Conservation (phyloP, 202 grass and related monocot genomes). For the Miscanthus sacchariflorus region DNA sequence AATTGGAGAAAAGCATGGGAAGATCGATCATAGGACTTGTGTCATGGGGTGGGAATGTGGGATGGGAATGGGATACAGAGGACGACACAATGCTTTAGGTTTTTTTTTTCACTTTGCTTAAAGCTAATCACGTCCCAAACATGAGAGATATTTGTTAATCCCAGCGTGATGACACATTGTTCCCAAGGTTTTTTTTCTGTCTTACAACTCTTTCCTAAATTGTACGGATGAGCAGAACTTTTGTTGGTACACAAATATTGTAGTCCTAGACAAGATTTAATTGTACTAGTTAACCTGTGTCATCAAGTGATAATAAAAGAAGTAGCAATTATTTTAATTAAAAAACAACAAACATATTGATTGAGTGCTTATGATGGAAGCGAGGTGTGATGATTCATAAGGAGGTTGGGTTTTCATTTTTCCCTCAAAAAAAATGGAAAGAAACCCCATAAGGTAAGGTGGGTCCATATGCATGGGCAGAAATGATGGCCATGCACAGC, state of each 20-base stretch:
- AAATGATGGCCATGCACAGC: slow-evolving; percentile 57
- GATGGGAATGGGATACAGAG: neutral
- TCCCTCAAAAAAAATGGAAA: neutral
- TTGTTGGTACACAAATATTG: neutral
- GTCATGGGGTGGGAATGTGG: neutral
- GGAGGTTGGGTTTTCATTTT: neutral
- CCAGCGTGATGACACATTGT: slow-evolving; percentile 34
- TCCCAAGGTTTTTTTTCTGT: too few species aligned
- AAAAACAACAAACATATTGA: neutral
- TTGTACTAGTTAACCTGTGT: neutral
- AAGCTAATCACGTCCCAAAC: slow-evolving; percentile 54
- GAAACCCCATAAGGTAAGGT: neutral
- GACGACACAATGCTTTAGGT: neutral
- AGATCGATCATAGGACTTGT: slow-evolving; percentile 2
- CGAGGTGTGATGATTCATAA: neutral
- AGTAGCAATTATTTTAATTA: neutral
- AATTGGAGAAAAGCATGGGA: slow-evolving; percentile 25
- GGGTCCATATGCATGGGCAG: slow-evolving; percentile 43
- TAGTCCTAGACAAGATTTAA: neutral
- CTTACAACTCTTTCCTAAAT: neutral
- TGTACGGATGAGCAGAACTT: slow-evolving; percentile 32
- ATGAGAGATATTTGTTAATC: slow-evolving; percentile 39
- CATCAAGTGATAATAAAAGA: neutral
- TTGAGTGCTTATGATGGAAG: slow-evolving; percentile 26
- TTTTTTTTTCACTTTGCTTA: slow-evolving; percentile 52